Evolutionary conservation across 352 stramenopile genomes (phyloP), one percentile per base, ranked within the genome.

Genomic region (Halophytophthora polymorphica): DNA sequence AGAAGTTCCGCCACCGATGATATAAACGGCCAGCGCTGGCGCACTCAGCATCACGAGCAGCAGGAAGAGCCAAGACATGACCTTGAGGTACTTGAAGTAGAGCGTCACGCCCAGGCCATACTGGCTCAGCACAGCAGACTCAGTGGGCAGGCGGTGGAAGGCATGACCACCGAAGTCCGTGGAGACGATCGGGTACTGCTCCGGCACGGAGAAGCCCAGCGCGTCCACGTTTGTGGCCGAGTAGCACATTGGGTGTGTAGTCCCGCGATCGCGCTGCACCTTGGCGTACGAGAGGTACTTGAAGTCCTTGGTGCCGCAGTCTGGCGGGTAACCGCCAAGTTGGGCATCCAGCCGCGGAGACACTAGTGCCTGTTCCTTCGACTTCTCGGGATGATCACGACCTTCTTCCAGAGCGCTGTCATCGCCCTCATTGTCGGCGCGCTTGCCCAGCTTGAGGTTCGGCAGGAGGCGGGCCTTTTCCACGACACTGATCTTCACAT

Each of bases 61-160:
- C 51, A 93, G 67, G 55, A 93, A 93, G 7, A 93, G 66, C 80
- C 83, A 93, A 15, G 72, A 61, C 56, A 93, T 85, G 50, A 87
- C 83, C 52, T 93, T 93, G 57, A 93, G 74, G 73, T 87, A 93
- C 56, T 88, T 89, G 69, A 93, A 93, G 63, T 91, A 91, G 28
- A 91, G 71, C 6, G 70, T 78, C 49, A 90, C 83, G 45, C 77
- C 81, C 14, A 93, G 55, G 18, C 78, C 74, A 62, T 90, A 89
- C 39, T 84, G 83, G 40, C 82, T 90, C 45, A 91, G 57, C 13
- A 91, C 80, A 50, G 69, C 50, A 43, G 83, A 90, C 58, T 90
- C 80, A 19, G 80, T 90, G 0, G 83, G 80, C 22, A 88, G 50
- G 2, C 74, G 64, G 35, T 91, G 80, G 48, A 93, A 93, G 14